These are phyloP conservation scores for Lepiota subincarnata DNA, from an alignment of 768 basidiomycete species.

Conservation along the genomic window DNA sequence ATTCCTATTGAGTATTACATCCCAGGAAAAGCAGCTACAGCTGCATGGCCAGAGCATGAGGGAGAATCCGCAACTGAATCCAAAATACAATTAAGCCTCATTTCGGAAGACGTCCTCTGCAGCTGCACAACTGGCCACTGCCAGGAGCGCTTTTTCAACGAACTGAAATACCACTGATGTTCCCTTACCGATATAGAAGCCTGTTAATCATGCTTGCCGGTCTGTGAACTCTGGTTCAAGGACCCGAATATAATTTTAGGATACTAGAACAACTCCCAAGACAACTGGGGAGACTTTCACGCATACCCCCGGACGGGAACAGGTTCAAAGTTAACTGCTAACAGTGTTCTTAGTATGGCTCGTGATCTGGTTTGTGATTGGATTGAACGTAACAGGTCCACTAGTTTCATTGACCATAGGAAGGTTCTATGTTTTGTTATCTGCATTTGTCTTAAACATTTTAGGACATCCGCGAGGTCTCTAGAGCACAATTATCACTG, in stretches of 20 bases:
- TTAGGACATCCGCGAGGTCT: conserved; percentile 76
- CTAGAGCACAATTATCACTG: conserved; percentile 75
- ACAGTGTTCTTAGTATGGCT: conserved; percentile 63
- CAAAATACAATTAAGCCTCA: too few relatives aligned
- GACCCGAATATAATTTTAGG: conserved; percentile 57
- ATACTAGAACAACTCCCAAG: conserved; percentile 66
- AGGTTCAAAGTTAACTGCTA: conserved; percentile 54
- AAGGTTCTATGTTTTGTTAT: conserved; percentile 42
- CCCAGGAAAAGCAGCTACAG: too few relatives aligned
- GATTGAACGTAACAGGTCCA: too few relatives aligned
- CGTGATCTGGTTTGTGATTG: too few relatives aligned
- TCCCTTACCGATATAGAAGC: too few relatives aligned
- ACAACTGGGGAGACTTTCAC: conserved; percentile 63
- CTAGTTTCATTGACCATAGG: conserved; percentile 65
- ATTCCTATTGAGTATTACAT: too few relatives aligned
- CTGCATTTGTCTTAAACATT: not conserved
- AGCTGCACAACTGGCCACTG: too few relatives aligned
- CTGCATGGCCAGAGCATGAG: too few relatives aligned
- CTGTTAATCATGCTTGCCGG: conserved; percentile 1
- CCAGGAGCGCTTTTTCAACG: too few relatives aligned
- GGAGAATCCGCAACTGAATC: too few relatives aligned
- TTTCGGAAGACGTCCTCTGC: too few relatives aligned
- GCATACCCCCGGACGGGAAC: conserved; percentile 81
- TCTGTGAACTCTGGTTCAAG: conserved; percentile 61
- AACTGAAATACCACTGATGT: too few relatives aligned